Conservation (phyloP, 2,329 filamentous ascomycete genomes). For the Penicillium sp. region DNA sequence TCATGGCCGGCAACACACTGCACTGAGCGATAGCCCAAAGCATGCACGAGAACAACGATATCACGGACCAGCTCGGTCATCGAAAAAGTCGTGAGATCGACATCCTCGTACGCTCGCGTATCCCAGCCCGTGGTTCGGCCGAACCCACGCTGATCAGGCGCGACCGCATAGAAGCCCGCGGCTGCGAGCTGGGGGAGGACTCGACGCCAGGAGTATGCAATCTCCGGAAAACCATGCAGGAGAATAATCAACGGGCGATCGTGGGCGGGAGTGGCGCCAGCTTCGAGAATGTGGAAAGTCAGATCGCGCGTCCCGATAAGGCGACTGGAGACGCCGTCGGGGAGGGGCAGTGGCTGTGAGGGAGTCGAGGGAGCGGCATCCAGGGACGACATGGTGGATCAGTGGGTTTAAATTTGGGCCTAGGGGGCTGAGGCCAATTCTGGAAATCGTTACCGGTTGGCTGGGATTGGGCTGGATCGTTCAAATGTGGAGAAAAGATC, state of each 20-base stretch:
- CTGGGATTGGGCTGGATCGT: neutral
- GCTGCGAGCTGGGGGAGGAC: slow-evolving; percentile 62
- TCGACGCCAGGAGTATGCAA: slow-evolving; percentile 71
- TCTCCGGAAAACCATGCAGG: slow-evolving; percentile 69
- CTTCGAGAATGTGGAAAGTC: slow-evolving; percentile 64
- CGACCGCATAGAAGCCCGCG: slow-evolving; percentile 67
- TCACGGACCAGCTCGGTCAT: slow-evolving; percentile 65
- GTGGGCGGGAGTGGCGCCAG: slow-evolving; percentile 49
- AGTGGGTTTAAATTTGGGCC: neutral
- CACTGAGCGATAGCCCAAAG: slow-evolving; percentile 62
- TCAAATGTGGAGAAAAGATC: neutral
- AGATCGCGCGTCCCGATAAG: slow-evolving; percentile 63
- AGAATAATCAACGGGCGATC: slow-evolving; percentile 62
- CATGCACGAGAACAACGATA: slow-evolving; percentile 63
- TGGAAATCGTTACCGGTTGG: slow-evolving; percentile 4
- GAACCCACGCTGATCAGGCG: slow-evolving; percentile 70
- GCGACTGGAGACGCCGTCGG: slow-evolving; percentile 58
- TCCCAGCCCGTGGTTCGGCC: slow-evolving; percentile 68
- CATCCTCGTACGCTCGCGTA: slow-evolving; percentile 52
- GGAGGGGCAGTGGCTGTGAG: slow-evolving; percentile 55
- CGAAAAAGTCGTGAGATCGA: slow-evolving; percentile 61
- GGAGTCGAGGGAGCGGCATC: slow-evolving; percentile 13
- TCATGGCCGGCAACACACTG: slow-evolving; percentile 68
- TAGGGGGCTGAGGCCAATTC: neutral
- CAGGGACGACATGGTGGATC: slow-evolving; percentile 14